These are phyloP conservation scores for Clarireedia monteithiana DNA, from an alignment of 2,329 filamentous ascomycete genomes.

Conservation along the genomic window DNA sequence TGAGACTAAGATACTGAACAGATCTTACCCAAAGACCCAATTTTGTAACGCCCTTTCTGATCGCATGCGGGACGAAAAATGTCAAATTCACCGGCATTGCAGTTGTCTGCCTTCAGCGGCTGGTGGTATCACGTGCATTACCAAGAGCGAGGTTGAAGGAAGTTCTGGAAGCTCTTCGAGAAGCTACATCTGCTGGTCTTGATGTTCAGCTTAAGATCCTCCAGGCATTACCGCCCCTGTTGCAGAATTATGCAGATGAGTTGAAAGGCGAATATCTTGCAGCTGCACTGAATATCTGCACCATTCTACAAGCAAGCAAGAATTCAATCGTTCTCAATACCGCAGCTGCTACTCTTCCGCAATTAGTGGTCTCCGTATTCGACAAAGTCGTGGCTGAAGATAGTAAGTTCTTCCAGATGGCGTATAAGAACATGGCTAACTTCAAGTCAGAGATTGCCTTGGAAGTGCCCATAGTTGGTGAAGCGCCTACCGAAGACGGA, in stretches of 20 bases:
- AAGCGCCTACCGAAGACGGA: conserved; percentile 59
- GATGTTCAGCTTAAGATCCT: conserved; percentile 96
- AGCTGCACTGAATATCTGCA: conserved; percentile 81
- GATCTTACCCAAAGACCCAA: conserved; percentile 74
- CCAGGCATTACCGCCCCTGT: conserved; percentile 78
- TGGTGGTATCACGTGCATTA: conserved; percentile 75
- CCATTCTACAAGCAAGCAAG: conserved; percentile 83
- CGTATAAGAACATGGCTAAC: conserved; percentile 9
- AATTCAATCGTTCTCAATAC: conserved; percentile 92
- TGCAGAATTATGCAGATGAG: conserved; percentile 83
- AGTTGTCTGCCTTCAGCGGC: conserved; percentile 78
- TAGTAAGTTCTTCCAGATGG: conserved; percentile 41
- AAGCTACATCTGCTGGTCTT: conserved; percentile 70
- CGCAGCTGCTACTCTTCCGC: conserved; percentile 90
- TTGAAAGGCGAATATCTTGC: conserved; percentile 75
- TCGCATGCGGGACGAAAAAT: conserved; percentile 87
- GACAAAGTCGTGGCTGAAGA: conserved; percentile 85
- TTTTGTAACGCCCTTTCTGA: conserved; percentile 89
- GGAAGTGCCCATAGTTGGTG: conserved; percentile 52
- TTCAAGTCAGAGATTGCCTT: conserved; percentile 28
- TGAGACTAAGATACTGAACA: conserved; percentile 31
- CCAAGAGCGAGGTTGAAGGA: conserved; percentile 74
- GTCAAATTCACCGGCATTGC: conserved; percentile 83
- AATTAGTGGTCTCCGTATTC: conserved; percentile 86
- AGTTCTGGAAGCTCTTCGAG: conserved; percentile 78